Conservation (phyloP, 768 basidiomycete genomes). For the Artomyces pyxidatus region DNA sequence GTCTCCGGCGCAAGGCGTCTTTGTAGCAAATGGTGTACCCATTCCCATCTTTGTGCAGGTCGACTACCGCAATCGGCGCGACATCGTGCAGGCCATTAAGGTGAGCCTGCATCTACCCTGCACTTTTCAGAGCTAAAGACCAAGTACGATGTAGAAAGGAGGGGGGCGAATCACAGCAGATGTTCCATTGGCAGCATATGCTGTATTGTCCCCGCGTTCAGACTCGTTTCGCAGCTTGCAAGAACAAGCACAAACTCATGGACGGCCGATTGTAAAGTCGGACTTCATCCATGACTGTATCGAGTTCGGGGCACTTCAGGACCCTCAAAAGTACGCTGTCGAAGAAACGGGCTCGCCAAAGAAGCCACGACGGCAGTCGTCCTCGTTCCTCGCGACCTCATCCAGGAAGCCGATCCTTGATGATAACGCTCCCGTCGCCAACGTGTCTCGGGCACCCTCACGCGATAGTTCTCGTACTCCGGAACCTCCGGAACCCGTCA, state of each 20-base stretch:
- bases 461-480: background rate
- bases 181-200: background rate
- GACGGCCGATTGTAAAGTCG: background rate
- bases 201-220: background rate
- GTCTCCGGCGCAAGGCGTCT: background rate
- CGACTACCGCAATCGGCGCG: background rate
- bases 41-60: slow-evolving; percentile 1
- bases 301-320: background rate
- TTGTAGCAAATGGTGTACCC: background rate
- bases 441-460: background rate
- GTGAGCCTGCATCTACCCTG: background rate
- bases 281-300: background rate
- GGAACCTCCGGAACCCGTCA: background rate
- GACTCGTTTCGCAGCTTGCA: background rate
- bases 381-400: background rate
- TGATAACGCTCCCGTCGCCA: background rate
- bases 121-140: background rate
- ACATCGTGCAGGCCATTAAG: slow-evolving; percentile 3
- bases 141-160: background rate
- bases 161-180: background rate
- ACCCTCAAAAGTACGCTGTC: background rate
- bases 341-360: background rate
- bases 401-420: background rate
- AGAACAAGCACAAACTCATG: background rate
- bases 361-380: background rate